phyloP scores from a whole-genome alignment of 345 rosid genomes.

The Populus tremula region DNA sequence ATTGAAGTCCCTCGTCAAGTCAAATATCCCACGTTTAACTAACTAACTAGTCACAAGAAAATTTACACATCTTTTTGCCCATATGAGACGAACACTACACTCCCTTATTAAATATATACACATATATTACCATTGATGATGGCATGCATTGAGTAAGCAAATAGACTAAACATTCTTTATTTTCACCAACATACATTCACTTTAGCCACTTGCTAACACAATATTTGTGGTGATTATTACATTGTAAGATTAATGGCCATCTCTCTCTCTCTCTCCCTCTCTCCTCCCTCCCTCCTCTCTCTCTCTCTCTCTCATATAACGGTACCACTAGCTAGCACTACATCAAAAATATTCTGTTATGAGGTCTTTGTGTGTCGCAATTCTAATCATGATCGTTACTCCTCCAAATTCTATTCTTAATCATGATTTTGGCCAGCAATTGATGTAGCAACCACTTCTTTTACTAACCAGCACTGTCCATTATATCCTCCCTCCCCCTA shows the following conservation, averaged over 20 bases:
- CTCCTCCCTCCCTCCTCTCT: not conserved
- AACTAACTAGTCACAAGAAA: too few species aligned
- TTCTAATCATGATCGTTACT: conserved; percentile 55
- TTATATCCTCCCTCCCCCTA: conserved; percentile 6
- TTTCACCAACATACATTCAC: not conserved
- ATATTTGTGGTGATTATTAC: not conserved
- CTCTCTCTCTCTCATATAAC: conserved; percentile 10
- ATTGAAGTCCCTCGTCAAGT: not conserved
- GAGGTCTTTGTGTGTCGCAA: conserved; percentile 40
- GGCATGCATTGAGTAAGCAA: not conserved
- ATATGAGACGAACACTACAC: too few species aligned
- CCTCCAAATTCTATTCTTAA: conserved; percentile 48
- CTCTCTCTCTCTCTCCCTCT: not conserved
- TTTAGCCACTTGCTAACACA: not conserved
- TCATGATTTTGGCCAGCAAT: conserved; percentile 65
- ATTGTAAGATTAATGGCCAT: not conserved
- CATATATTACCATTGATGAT: not conserved
- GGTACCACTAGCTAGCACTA: conserved; percentile 26
- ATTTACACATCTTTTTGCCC: too few species aligned
- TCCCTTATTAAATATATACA: not conserved
- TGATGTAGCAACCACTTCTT: conserved; percentile 69
- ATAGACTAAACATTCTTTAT: not conserved
- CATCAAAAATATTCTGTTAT: conserved; percentile 39
- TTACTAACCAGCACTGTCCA: conserved; percentile 20
- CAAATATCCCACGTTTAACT: not conserved